Evolutionary conservation across 176 grass and related monocot genomes (phyloP).

Genomic region (Hyparrhenia diplandra): DNA sequence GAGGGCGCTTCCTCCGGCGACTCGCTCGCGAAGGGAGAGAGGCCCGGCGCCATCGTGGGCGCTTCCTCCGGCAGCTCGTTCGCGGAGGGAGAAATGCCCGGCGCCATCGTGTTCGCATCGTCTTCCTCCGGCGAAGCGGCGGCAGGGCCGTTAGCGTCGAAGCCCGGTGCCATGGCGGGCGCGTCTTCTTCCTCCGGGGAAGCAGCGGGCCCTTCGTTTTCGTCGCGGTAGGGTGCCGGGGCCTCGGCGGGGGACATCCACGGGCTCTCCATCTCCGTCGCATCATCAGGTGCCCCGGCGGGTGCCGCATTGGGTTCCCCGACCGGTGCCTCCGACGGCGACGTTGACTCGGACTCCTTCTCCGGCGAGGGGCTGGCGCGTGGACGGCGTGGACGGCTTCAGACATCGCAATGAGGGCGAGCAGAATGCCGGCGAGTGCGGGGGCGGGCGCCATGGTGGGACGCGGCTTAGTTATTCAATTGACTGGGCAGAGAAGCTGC

Average conservation of each 20-base stretch:
- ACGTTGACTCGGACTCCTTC: background rate
- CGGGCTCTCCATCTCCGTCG: background rate
- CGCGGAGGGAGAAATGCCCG: background rate
- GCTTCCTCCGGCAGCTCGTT: background rate
- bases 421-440: constrained; percentile 5
- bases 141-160: background rate
- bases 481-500: background rate
- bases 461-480: background rate
- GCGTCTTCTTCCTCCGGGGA: background rate
- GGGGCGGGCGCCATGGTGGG: constrained; percentile 21
- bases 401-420: constrained; percentile 19
- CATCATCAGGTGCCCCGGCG: background rate
- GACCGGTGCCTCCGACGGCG: background rate
- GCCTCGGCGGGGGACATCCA: background rate
- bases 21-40: background rate
- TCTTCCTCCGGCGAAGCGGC: background rate
- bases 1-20: background rate
- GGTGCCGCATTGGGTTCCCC: background rate
- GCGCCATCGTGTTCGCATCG: background rate
- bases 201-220: background rate
- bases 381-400: background rate
- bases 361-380: constrained; percentile 26
- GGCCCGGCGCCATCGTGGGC: background rate
- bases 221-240: background rate
- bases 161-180: background rate